Evolutionary conservation across 2,329 filamentous ascomycete species (phyloP), one percentile per base, ranked within the genome.

Genomic region (Penicillium sp.): DNA sequence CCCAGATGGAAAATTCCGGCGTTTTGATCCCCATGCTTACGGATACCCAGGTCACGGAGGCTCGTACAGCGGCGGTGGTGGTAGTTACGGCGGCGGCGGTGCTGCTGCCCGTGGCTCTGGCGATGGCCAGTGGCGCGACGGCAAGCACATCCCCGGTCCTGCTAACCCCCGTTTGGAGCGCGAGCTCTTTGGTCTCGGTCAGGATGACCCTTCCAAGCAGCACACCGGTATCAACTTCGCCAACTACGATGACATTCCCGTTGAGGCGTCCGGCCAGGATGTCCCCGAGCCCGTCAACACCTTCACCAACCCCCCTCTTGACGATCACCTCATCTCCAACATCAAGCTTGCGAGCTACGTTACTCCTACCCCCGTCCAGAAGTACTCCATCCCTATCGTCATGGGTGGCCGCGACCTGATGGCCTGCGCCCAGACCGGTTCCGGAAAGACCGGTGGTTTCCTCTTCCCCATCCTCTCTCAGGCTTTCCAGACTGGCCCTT

Each of bases 151-250:
- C 71, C 86, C 94, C 61, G 95, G 95, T 59, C 92, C 93, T 64
- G 78, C 89, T 70, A 98, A 98, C 82, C 85, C 89, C 65, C 92
- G 94, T 70, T 68, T 96, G 49, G 95, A 99, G 86, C 93, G 93
- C 71, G 95, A 99, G 75, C 90, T 99, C 54, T 99, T 97, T 77
- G 95, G 95, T 73, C 83, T 90, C 53, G 50, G 50, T 15, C 83
- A 89, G 70, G 94, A 98, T 78, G 95, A 98, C 74, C 92, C 94
- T 64, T 88, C 90, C 68, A 98, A 97, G 85, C 91, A 96, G 78
- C 91, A 96, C 73, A 97, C 92, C 37, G 95, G 95, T 80, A 98
- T 99, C 90, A 99, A 99, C 86, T 99, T 99, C 77, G 90, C 96
- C 83, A 99, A 99, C 85, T 99, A 99, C 81, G 95, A 99, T 75